These are phyloP conservation scores for Circinella umbellata DNA, from an alignment of 371 early-diverging fungal genomes.

Conservation along the genomic window DNA sequence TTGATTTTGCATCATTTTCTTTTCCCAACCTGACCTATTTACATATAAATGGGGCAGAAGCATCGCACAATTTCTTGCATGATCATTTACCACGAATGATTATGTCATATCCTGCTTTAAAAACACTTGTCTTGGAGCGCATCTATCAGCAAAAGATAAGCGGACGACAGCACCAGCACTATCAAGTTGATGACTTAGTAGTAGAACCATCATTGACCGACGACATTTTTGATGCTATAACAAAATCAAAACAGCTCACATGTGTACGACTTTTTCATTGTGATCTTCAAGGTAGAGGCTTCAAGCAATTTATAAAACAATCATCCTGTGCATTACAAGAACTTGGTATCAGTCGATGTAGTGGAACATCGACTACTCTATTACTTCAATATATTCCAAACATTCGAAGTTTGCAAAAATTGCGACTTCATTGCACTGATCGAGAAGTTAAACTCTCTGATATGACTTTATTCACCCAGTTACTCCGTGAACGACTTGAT, in stretches of 20 bases:
- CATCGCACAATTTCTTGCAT: neutral
- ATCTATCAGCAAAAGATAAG: neutral
- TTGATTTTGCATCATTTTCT: neutral
- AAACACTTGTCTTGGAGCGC: neutral
- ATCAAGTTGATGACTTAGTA: neutral
- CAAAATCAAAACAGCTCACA: neutral
- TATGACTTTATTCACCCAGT: neutral
- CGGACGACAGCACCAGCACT: neutral
- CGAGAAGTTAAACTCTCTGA: neutral
- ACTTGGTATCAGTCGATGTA: neutral
- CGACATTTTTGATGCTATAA: neutral
- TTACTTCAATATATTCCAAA: neutral
- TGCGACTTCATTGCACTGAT: neutral
- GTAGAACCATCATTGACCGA: neutral
- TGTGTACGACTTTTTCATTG: neutral
- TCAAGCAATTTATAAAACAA: neutral
- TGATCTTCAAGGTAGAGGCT: neutral
- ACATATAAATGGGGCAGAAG: neutral
- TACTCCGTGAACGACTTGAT: neutral
- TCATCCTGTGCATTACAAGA: neutral
- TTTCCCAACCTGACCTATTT: neutral
- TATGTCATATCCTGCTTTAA: neutral
- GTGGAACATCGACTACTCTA: neutral
- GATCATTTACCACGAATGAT: conserved; percentile 3
- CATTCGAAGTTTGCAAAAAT: neutral